A percentile compares a stretch with the other conserved stretches of the same genome.
Evolutionary conservation across 2,329 filamentous ascomycete species (phyloP).

Genomic region (Neobulgaria alba): DNA sequence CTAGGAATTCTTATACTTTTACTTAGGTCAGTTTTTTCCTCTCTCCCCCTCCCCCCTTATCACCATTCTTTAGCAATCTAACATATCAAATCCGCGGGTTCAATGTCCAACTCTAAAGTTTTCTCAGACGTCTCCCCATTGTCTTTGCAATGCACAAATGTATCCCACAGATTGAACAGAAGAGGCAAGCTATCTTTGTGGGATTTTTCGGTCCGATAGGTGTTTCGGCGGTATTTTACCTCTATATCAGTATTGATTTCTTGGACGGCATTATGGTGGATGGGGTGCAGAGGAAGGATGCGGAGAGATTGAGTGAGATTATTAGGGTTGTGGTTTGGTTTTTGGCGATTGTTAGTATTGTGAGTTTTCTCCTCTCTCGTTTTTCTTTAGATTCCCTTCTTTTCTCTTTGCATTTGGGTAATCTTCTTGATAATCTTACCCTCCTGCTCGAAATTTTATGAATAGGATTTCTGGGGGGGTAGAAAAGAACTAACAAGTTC

Average conservation of each 20-base stretch:
- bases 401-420: no score
- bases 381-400: no score
- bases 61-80: neutral
- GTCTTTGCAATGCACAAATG: conserved; percentile 64
- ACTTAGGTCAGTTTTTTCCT: conserved; percentile 39
- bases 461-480: no score
- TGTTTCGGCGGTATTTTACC: conserved; percentile 82
- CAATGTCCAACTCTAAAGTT: conserved; percentile 3
- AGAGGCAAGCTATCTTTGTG: conserved; percentile 71
- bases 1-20: conserved; percentile 71
- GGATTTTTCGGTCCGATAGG: conserved; percentile 93
- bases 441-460: no score
- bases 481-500: no score
- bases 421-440: no score
- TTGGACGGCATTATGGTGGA: conserved; percentile 50
- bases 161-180: conserved; percentile 70
- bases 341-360: conserved; percentile 71
- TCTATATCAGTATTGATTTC: conserved; percentile 75
- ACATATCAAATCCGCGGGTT: neutral
- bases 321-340: conserved; percentile 79
- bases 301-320: conserved; percentile 54
- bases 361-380: conserved; percentile 39
- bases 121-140: conserved; percentile 55
- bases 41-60: no score
- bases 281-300: conserved; percentile 55